phyloP scores from a whole-genome alignment of 2,329 filamentous ascomycete species.

The Colletotrichum liaoningense region DNA sequence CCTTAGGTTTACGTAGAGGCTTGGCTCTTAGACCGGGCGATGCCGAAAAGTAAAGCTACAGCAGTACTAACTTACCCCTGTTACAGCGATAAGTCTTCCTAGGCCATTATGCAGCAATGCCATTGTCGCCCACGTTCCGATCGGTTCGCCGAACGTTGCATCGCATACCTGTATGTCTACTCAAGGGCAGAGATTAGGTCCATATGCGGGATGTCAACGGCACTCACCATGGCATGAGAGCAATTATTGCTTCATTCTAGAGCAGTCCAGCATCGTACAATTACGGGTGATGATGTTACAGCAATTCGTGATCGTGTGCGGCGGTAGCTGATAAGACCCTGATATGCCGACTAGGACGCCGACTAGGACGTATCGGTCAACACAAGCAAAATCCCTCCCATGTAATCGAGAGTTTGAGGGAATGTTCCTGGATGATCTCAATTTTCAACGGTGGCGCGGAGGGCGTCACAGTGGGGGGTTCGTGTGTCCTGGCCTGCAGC shows the following conservation, averaged over 20 bases:
- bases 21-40: neutral
- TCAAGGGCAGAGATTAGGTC: neutral
- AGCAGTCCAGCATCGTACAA: neutral
- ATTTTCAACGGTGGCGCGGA: conserved; percentile 15
- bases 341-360: neutral
- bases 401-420: neutral
- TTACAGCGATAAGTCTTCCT: neutral
- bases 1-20: neutral
- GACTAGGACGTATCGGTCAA: no score
- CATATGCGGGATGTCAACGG: neutral
- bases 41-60: neutral
- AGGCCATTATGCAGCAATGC: neutral
- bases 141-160: conserved; percentile 6
- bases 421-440: conserved; percentile 25
- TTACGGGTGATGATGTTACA: neutral
- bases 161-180: neutral
- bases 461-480: conserved; percentile 25
- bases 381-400: neutral
- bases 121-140: neutral
- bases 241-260: neutral
- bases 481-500: conserved; percentile 15
- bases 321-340: neutral
- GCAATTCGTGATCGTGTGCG: neutral
- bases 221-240: neutral
- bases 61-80: neutral